Evolutionary conservation across 2,329 filamentous ascomycete genomes (phyloP), one percentile per base, ranked within the genome.

Genomic region (Apiospora rasikravindrae): DNA sequence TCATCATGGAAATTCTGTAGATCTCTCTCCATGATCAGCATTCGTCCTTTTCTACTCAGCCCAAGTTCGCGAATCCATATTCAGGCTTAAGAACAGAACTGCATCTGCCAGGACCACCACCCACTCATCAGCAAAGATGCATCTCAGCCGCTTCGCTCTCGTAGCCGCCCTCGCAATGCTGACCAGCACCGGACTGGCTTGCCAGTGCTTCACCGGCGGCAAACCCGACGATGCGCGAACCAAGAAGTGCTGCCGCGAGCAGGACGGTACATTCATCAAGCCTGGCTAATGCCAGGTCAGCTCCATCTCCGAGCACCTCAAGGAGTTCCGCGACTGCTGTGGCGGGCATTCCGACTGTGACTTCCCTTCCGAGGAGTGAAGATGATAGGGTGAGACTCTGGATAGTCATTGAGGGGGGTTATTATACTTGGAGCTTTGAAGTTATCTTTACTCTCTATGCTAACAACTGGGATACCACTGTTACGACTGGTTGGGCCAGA

Each of bases 41-140:
- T 11, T 42, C 13, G 10, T 14, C 8, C 45, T 10, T 2, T 49
- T 49, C 22, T 8, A 6, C 45, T 49, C 6, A 10, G 1, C 45
- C 3, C 45, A 49, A n/a, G 6, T 42, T 10, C 1, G 0, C 45
- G n/a, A 3, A 4, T 3, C 2, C 45, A 10, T 2, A n/a, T 11
- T 10, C 10, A 49, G n/a, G n/a, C 19, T n/a, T 0, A n/a, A n/a
- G 1, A 49, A n/a, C 22, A n/a, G 6, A n/a, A 49, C 22, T 1
- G 7, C 19, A n/a, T 0, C 4, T 11, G 8, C 2, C 8, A 49
- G 2, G 10, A n/a, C n/a, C 8, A 49, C 19, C 7, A 0, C 3
- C 7, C 10, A n/a, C 45, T 47, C 40, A 10, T 42, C 40, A 10
- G 16, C 44, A 22, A 22, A 8, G 0, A 49, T 49, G 45, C 8